phyloP scores from a whole-genome alignment of 495 filamentous ascomycete genomes.

The Delitschia confertaspora region DNA sequence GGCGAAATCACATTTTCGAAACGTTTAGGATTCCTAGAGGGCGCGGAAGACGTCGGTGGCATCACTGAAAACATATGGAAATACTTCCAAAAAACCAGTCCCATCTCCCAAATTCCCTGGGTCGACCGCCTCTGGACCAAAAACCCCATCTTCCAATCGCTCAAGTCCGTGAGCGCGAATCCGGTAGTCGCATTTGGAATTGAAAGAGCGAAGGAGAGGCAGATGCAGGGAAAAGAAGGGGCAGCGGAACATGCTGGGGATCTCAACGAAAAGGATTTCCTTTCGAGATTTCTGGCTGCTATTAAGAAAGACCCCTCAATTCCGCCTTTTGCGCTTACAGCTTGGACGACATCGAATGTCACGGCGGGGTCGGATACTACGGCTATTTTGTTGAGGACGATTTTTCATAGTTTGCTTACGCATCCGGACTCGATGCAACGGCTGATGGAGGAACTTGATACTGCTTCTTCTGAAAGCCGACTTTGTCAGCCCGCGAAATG shows the following conservation, averaged over 20 bases:
- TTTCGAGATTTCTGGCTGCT: too few relatives aligned
- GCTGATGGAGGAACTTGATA: conserved; percentile 28
- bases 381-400: conserved; percentile 24
- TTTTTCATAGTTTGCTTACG: conserved; percentile 29
- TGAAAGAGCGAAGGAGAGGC: too few relatives aligned
- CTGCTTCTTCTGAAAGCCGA: too few relatives aligned
- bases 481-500: background rate
- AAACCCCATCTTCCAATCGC: background rate
- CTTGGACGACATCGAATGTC: background rate
- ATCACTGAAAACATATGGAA: background rate
- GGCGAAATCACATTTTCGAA: conserved; percentile 31
- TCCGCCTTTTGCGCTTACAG: too few relatives aligned
- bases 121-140: background rate
- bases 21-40: conserved; percentile 38
- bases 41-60: conserved; percentile 36
- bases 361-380: conserved; percentile 31
- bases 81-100: background rate
- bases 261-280: background rate
- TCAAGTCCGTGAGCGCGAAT: background rate
- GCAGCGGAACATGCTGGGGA: too few relatives aligned
- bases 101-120: conserved; percentile 1
- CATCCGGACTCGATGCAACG: conserved; percentile 10
- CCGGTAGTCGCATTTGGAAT: too few relatives aligned
- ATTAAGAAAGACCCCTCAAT: too few relatives aligned
- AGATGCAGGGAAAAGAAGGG: too few relatives aligned